Evolutionary conservation across 2,329 filamentous ascomycete genomes (phyloP).

Genomic region (Paraconiothyrium brasiliense): DNA sequence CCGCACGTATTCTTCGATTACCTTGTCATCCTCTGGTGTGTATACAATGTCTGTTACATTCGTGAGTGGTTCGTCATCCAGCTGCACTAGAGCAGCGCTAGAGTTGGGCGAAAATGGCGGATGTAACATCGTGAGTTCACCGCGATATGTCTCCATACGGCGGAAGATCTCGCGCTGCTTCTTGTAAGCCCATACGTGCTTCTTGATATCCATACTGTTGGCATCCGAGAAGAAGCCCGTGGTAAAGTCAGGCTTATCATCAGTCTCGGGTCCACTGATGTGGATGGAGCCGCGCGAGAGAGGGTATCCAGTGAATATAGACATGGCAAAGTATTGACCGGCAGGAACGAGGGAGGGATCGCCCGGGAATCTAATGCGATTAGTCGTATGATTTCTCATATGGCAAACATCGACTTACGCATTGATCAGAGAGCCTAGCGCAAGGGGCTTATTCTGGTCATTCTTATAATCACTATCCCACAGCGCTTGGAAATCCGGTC

Average conservation of each 20-base stretch:
- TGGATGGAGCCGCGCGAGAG: slow-evolving; percentile 70
- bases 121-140: slow-evolving; percentile 51
- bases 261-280: slow-evolving; percentile 59
- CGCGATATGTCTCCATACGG: slow-evolving; percentile 62
- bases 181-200: slow-evolving; percentile 71
- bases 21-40: slow-evolving; percentile 58
- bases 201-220: slow-evolving; percentile 67
- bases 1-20: slow-evolving; percentile 56
- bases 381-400: not conserved
- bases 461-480: slow-evolving; percentile 67
- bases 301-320: slow-evolving; percentile 67
- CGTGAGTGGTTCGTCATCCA: slow-evolving; percentile 38
- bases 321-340: slow-evolving; percentile 63
- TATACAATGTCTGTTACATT: slow-evolving; percentile 57
- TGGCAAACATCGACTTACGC: slow-evolving; percentile 37
- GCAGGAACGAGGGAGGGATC: slow-evolving; percentile 43
- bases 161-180: slow-evolving; percentile 69
- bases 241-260: slow-evolving; percentile 64
- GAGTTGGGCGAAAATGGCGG: slow-evolving; percentile 51
- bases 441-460: slow-evolving; percentile 58
- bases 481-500: slow-evolving; percentile 61
- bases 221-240: slow-evolving; percentile 65
- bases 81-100: slow-evolving; percentile 55
- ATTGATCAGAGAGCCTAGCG: slow-evolving; percentile 54
- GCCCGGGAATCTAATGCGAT: slow-evolving; percentile 35